Base-by-base conservation (phyloP, 192 early-diverging fungal species). In the Coemansia sp. region DNA sequence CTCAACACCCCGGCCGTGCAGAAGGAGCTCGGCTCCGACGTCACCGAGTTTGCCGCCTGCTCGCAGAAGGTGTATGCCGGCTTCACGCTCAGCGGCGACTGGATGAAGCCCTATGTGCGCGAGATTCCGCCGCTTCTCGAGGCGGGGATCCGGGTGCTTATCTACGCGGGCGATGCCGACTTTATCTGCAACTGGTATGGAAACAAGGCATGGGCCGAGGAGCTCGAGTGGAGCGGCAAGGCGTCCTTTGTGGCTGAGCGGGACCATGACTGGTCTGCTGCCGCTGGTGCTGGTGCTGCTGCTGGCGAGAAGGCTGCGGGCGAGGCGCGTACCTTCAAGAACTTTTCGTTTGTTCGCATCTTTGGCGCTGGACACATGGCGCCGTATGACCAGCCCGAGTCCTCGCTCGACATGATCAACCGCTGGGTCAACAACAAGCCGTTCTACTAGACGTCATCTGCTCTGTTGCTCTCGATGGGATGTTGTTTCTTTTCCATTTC, bases 141-240 rank as follows among this genome's bases (percentile, higher is more conserved):
- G 49, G 88, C 86, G 63, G 91, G 91, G 41, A 85, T 97, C 69
- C 89, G 90, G 32, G 85, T 97, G 11, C 72, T 99, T 44, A 85
- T 99, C 25, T 97, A 96, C 79, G 91, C 92, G 65, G 96, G 97
- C 43, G 95, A 97, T 64, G 92, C 92, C 4, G 95, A 97, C 79
- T 97, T 88, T 75, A 95, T 95, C 67, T 96, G 94, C 88, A 94
- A 94, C 81, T 94, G 89, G 88, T 85, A 88, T 48, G 90, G 85
- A 62, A 97, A 97, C 87, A 94, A 95, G 87, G 92, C 90, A 0
- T 98, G 95, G 95, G 76, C 90, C 6, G 70, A 91, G 45, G 91
- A 88, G 41, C 81, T 99, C 17, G 86, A 90, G 43, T 99, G 97
- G 97, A 75, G 76, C 55, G 92, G 94, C 42, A 82, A 89, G 74